phyloP scores from a whole-genome alignment of 2,329 filamentous ascomycete genomes.

The Colletotrichum higginsianum region DNA sequence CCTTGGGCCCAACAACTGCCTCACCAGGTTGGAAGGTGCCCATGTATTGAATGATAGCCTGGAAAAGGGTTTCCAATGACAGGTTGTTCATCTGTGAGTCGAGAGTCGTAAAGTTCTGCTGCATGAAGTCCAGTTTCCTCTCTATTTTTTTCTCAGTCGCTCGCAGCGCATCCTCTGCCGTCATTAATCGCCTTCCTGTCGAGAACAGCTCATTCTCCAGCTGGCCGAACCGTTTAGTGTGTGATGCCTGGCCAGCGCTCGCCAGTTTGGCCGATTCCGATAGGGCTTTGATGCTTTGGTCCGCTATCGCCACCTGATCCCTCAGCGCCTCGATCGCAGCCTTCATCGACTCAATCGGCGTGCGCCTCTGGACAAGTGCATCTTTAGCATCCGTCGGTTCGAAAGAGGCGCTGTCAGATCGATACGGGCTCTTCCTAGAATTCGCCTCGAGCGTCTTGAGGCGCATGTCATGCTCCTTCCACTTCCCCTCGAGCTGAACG shows the following conservation, averaged over 20 bases:
- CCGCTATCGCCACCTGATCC: constrained; percentile 25
- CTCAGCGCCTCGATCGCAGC: constrained; percentile 14
- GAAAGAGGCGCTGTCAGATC: too few relatives aligned
- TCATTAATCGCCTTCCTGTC: not conserved
- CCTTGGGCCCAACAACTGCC: constrained; percentile 12
- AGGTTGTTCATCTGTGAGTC: constrained; percentile 66
- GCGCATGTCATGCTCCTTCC: constrained; percentile 20
- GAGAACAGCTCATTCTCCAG: not conserved
- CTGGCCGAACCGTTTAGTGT: not conserved
- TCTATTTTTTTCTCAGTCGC: constrained; percentile 46
- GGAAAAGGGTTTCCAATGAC: constrained; percentile 58
- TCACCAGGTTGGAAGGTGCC: constrained; percentile 41
- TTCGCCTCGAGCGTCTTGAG: constrained; percentile 18
- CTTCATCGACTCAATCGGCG: not conserved
- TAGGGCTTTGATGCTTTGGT: constrained; percentile 31
- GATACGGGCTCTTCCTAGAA: not conserved
- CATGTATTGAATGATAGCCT: constrained; percentile 57
- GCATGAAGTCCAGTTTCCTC: constrained; percentile 51
- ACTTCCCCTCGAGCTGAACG: constrained; percentile 1
- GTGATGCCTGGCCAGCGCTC: constrained; percentile 1
- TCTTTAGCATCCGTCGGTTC: not conserved
- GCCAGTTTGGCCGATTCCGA: constrained; percentile 4
- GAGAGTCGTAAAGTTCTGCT: constrained; percentile 54
- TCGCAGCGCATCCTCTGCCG: not conserved
- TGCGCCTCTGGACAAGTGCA: not conserved